phyloP scores from a whole-genome alignment of 768 basidiomycete species.

The Mycena metata region DNA sequence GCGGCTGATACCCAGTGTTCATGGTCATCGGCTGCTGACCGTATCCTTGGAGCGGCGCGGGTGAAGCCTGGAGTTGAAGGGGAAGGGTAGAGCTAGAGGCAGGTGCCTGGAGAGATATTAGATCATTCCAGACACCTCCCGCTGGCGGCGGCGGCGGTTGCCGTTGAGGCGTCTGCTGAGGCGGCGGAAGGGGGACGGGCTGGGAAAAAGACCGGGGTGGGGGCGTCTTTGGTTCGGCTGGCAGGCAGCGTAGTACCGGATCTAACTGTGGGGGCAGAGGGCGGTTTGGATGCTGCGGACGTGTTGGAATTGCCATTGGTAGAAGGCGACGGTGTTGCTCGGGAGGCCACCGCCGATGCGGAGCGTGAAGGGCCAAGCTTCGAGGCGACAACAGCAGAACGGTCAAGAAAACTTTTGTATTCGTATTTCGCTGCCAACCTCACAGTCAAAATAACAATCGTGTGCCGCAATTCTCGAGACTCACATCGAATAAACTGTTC shows the following conservation, averaged over 20 bases:
- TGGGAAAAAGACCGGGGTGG: constrained; percentile 45
- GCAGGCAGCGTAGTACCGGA: constrained; percentile 33
- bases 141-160: constrained; percentile 40
- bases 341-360: constrained; percentile 46
- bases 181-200: constrained; percentile 35
- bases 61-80: constrained; percentile 59
- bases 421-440: constrained; percentile 78
- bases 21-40: constrained; percentile 48
- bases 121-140: constrained; percentile 70
- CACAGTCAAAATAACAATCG: constrained; percentile 14
- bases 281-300: constrained; percentile 32
- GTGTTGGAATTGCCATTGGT: too few relatives aligned
- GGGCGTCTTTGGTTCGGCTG: constrained; percentile 15
- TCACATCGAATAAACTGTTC: constrained; percentile 91
- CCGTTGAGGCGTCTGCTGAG: constrained; percentile 16
- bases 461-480: constrained; percentile 42
- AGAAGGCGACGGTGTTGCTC: constrained; percentile 38
- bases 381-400: constrained; percentile 59
- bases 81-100: constrained; percentile 66
- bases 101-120: constrained; percentile 62
- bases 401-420: constrained; percentile 75
- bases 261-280: constrained; percentile 44
- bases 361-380: constrained; percentile 62
- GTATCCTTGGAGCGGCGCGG: constrained; percentile 51
- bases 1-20: constrained; percentile 49